phyloP scores from a whole-genome alignment of 805 yeast species.

The Starmerella sp. region DNA sequence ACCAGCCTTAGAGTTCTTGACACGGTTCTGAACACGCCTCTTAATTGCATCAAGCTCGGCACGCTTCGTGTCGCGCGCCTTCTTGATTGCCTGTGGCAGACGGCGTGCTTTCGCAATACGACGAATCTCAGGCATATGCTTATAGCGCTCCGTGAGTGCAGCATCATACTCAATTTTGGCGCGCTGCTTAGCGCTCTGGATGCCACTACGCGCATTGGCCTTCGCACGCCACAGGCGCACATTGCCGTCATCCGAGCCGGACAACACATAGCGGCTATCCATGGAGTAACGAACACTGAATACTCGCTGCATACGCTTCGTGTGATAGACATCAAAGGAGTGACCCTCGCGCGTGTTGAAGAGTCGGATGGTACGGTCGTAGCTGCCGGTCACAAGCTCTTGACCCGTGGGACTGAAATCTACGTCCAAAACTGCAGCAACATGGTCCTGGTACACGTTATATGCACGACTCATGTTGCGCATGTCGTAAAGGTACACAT shows the following conservation, averaged over 20 bases:
- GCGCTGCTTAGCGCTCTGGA: slow-evolving; percentile 70
- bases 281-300: slow-evolving; percentile 74
- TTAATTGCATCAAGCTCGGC: slow-evolving; percentile 62
- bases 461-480: slow-evolving; percentile 71
- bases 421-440: slow-evolving; percentile 85
- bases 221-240: slow-evolving; percentile 84
- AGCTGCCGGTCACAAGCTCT: slow-evolving; percentile 88
- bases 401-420: slow-evolving; percentile 97
- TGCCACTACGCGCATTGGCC: slow-evolving; percentile 73
- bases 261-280: slow-evolving; percentile 76
- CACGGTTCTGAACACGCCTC: slow-evolving; percentile 71
- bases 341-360: slow-evolving; percentile 72
- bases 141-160: slow-evolving; percentile 82
- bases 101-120: slow-evolving; percentile 89
- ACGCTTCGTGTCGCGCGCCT: slow-evolving; percentile 76
- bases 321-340: slow-evolving; percentile 88
- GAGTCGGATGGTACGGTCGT: slow-evolving; percentile 84
- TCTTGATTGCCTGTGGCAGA: slow-evolving; percentile 75
- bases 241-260: slow-evolving; percentile 95
- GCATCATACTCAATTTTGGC: slow-evolving; percentile 80
- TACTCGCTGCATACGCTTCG: slow-evolving; percentile 94
- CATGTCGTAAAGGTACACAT: slow-evolving; percentile 92
- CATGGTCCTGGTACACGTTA: slow-evolving; percentile 89
- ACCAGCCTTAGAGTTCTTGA: slow-evolving; percentile 55
- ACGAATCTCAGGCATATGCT: slow-evolving; percentile 91